A percentile compares a stretch with the other conserved stretches of the same genome.
Conservation (phyloP, 106 monocot species). For the Dendrobium officinale region DNA sequence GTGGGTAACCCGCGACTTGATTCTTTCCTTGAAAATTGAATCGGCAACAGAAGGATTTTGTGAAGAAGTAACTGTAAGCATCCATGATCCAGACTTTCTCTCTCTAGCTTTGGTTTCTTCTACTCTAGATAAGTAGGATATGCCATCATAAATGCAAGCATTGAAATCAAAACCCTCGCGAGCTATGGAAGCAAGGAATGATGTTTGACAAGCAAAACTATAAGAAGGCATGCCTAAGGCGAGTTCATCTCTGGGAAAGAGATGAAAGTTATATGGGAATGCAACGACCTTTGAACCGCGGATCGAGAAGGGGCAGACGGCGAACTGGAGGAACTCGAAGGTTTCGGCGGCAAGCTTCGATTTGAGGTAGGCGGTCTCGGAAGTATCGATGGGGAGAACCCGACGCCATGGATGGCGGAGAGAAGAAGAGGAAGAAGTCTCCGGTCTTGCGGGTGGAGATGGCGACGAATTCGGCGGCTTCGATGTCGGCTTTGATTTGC, state of each 20-base stretch:
- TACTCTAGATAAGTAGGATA: conserved; percentile 86
- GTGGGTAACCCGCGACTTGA: conserved; percentile 53
- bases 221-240: conserved; percentile 77
- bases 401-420: conserved; percentile 34
- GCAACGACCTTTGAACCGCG: conserved; percentile 47
- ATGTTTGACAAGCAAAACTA: conserved; percentile 80
- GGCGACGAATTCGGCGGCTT: conserved; percentile 63
- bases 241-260: conserved; percentile 88
- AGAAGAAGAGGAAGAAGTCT: conserved; percentile 29
- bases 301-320: conserved; percentile 82
- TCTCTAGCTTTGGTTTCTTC: conserved; percentile 66
- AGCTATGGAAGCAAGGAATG: conserved; percentile 78
- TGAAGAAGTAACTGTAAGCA: conserved; percentile 17
- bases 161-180: conserved; percentile 94
- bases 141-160: conserved; percentile 76
- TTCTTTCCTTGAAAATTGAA: conserved; percentile 73
- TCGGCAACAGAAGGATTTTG: conserved; percentile 54
- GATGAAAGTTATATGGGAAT: conserved; percentile 84
- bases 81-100: conserved; percentile 19
- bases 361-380: conserved; percentile 78
- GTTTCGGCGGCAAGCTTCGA: conserved; percentile 72
- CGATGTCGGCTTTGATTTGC: conserved; percentile 44
- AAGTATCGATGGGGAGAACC: conserved; percentile 62
- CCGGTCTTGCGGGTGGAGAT: conserved; percentile 64
- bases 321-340: conserved; percentile 74